Base-by-base conservation (phyloP, 2,329 filamentous ascomycete species). In the Cladosporium sp. region DNA sequence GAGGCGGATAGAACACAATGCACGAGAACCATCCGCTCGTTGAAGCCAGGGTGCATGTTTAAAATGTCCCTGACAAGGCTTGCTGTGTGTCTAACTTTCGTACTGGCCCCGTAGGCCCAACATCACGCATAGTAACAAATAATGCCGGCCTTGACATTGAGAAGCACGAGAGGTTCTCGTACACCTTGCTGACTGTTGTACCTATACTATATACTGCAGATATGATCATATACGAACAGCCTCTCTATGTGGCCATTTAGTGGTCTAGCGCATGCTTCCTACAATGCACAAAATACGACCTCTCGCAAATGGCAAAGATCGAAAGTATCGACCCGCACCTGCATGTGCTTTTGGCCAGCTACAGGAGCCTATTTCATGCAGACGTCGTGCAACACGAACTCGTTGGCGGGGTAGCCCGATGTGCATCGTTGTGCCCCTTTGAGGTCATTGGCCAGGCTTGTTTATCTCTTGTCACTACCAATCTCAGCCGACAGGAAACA, bases 1-100 rank as follows among this genome's bases (percentile, higher is more conserved):
- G 18, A 64, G 36, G 24, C 54, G 61, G 12, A 59, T 47, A 15
- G 57, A 59, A 28, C 57, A 59, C 18, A 55, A 55, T 34, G 52
- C 30, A 34, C 30, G 52, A 34, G 52, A n/a, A 4, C 18, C 18
- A 30, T 55, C 15, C 3, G 4, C 41, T 47, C 41, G n/a, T 21
- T 21, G 41, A 41, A 12, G 15, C 36, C 36, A 41, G 14, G 15
- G 5, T 18, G 36, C 11, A 38, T 15, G 36, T 15, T 38, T 38
- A 15, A 11, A 38, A 38, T 15, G 36, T 15, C 36, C 12, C 14
- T 14, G 4, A 38, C 1, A 11, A 14, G 2, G 36, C 12, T 38
- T 38, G 36, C 14, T 14, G 12, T 38, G 36, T 41, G 38, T n/a
- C 15, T 7, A 41, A 41, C 5, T 41, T 5, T n/a, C 14, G 15